Evolutionary conservation across 305 asterid genomes (phyloP).

Genomic region (Solanum hybrid): DNA sequence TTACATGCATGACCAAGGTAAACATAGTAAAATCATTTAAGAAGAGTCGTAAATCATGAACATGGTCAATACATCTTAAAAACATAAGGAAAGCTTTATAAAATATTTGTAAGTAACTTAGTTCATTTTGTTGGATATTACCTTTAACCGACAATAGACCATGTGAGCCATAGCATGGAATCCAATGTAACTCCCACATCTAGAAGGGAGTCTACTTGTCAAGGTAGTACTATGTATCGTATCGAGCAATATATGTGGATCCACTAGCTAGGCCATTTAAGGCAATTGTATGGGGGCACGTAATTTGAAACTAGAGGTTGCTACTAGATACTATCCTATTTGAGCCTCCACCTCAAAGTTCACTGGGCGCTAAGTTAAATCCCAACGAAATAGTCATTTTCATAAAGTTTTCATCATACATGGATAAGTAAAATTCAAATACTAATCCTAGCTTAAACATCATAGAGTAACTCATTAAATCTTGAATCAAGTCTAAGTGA

Average conservation of each 20-base stretch:
- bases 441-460: not conserved
- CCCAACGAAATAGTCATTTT: not conserved
- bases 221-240: not conserved
- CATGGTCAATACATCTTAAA: not conserved
- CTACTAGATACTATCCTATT: not conserved
- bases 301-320: not conserved
- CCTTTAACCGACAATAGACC: not conserved
- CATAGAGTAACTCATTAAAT: not conserved
- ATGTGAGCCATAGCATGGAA: not conserved
- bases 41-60: not conserved
- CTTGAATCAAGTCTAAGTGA: not conserved
- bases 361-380: not conserved
- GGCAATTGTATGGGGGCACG: not conserved
- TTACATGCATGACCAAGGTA: not conserved
- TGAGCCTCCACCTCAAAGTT: not conserved
- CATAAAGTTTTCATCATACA: not conserved
- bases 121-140: not conserved
- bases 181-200: not conserved
- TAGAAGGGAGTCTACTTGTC: not conserved
- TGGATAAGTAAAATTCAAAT: not conserved
- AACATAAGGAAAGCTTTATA: not conserved
- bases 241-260: not conserved
- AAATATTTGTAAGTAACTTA: not conserved
- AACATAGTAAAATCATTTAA: not conserved
- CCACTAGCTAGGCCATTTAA: not conserved